Percentiles rank a stretch among this genome's conserved stretches.
Conservation (phyloP, 495 filamentous ascomycete species). For the Xylaria venustula region DNA sequence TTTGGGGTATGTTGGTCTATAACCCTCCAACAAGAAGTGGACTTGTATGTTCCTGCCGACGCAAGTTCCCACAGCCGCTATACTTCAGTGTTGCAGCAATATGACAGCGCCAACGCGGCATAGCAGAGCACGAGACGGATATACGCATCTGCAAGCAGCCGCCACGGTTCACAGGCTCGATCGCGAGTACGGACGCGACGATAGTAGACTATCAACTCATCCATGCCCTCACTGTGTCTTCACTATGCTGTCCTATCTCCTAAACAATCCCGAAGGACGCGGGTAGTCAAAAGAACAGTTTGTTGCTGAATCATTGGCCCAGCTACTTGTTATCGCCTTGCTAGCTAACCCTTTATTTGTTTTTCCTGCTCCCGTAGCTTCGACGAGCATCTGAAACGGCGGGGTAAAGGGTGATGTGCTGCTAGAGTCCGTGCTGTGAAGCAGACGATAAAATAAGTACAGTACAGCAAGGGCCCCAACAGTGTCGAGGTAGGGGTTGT, state of each 20-base stretch:
- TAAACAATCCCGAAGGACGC: neutral
- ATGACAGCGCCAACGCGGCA: neutral
- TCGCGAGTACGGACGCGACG: neutral
- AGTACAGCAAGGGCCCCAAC: neutral
- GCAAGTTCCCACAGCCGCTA: neutral
- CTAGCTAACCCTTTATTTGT: neutral
- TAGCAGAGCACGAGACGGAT: neutral
- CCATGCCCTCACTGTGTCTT: too few species aligned
- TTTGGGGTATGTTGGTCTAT: neutral
- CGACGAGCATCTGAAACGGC: neutral
- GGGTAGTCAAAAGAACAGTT: neutral
- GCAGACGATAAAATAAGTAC: neutral
- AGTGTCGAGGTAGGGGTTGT: neutral
- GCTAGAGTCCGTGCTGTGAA: neutral
- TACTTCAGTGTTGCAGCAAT: neutral
- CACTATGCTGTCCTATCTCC: too few species aligned
- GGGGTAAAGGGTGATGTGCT: neutral
- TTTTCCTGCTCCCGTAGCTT: neutral
- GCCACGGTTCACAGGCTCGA: neutral
- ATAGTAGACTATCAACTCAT: neutral
- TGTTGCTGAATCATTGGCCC: neutral
- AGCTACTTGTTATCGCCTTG: neutral
- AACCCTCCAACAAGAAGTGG: neutral
- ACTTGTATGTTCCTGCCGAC: neutral
- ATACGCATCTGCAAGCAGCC: conserved; percentile 3